Conservation (phyloP, 2,329 filamentous ascomycete genomes). For the Peltaster fructicola region DNA sequence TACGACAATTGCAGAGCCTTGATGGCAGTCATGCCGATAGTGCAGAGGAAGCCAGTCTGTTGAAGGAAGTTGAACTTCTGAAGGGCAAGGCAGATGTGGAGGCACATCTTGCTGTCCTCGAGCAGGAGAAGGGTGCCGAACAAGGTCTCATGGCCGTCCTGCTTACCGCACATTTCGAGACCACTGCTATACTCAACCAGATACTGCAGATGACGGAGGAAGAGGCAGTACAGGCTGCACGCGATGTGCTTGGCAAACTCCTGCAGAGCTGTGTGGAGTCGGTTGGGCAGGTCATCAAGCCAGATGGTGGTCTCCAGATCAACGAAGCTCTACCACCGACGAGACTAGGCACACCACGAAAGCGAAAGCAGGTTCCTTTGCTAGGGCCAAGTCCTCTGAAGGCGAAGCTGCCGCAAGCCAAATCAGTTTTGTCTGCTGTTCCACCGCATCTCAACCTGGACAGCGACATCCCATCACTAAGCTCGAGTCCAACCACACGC, state of each 20-base stretch:
- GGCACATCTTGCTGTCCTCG: conserved; percentile 55
- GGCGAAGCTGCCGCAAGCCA: no score
- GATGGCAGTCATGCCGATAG: conserved; percentile 46
- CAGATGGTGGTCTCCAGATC: conserved; percentile 52
- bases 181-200: conserved; percentile 64
- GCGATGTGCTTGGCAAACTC: conserved; percentile 57
- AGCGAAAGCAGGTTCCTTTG: conserved; percentile 36
- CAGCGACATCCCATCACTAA: conserved; percentile 5
- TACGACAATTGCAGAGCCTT: conserved; percentile 59
- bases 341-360: conserved; percentile 60
- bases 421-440: conserved; percentile 15
- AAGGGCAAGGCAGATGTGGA: conserved; percentile 72
- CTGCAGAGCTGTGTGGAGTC: conserved; percentile 59
- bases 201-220: conserved; percentile 69
- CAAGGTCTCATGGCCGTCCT: conserved; percentile 63
- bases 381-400: conserved; percentile 32
- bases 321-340: conserved; percentile 51
- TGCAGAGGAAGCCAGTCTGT: conserved; percentile 47
- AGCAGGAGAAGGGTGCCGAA: conserved; percentile 71
- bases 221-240: conserved; percentile 66
- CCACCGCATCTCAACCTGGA: conserved; percentile 12
- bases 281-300: conserved; percentile 72
- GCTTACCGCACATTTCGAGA: conserved; percentile 81
- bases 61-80: conserved; percentile 68
- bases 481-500: conserved; percentile 10